Evolutionary conservation across 768 basidiomycete genomes (phyloP), one percentile per base, ranked within the genome.

Genomic region (Dacryopinax primogenitus): DNA sequence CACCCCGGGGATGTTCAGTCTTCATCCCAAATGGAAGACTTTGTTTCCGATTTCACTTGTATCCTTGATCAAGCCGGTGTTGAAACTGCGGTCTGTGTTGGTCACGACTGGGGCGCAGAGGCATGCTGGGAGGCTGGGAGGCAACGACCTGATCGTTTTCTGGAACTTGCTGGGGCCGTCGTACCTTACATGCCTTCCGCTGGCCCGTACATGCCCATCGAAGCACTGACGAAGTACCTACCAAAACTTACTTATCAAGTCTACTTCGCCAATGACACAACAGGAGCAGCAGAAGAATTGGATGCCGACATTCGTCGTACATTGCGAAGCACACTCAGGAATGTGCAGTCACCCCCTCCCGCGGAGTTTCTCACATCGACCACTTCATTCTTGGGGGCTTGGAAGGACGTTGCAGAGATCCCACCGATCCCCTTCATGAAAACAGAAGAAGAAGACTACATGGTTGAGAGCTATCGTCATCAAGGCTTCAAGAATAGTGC

Each of bases 41-140:
- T 86, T 39, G 82, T 83, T 1, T 78, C 77, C 0, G 88, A 90
- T 70, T 72, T 90, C 34, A 78, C 77, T 2, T 89, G 88, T 68
- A 76, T 89, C 30, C 75, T 90, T 41, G 70, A 80, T 45, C 69
- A 84, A 65, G 83, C 81, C 0, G 72, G 76, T 0, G 79, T 84
- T 1, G 41, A 71, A 0, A 77, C 79, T 15, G 82, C 80, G 0
- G 76, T 83, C 34, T 88, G 84, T 68, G 75, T 90, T 65, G 88
- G 88, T 13, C 88, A 90, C 69, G 88, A 90, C 67, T 90, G 88
- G 88, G 88, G 88, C 37, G 76, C 85, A 0, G 68, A 68, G 35
- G 64, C 70, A 1, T 88, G 87, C 67, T 86, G 84, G 69, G 85
- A 88, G 72, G 83, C 85, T 12, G 86, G 84, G 0, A 80, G 87